Conservation (phyloP, 2,329 filamentous ascomycete genomes). For the Colletotrichum coccodes region DNA sequence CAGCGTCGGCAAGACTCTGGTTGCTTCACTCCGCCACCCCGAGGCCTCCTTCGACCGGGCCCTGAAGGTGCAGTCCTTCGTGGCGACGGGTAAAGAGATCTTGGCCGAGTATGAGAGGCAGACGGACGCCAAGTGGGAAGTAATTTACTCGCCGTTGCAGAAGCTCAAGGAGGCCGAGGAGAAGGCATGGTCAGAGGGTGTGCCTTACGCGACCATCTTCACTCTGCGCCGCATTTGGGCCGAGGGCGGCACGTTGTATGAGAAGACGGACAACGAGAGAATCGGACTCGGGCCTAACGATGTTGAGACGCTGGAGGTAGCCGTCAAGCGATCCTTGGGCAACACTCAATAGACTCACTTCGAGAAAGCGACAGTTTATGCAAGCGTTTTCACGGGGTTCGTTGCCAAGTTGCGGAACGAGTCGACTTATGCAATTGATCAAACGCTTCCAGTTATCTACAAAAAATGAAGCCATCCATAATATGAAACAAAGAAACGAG, state of each 20-base stretch:
- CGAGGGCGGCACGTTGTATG: constrained; percentile 77
- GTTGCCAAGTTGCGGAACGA: background rate
- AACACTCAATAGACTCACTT: background rate
- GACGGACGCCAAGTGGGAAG: constrained; percentile 66
- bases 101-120: constrained; percentile 75
- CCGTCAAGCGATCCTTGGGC: constrained; percentile 32
- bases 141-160: constrained; percentile 62
- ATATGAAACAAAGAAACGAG: no score
- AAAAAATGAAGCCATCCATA: no score
- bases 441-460: background rate
- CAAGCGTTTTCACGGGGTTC: no score
- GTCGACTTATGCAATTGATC: background rate
- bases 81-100: constrained; percentile 70
- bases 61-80: constrained; percentile 78
- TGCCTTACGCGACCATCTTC: constrained; percentile 61
- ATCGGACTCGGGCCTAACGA: constrained; percentile 61
- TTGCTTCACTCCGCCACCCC: constrained; percentile 69
- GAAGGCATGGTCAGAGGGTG: constrained; percentile 64
- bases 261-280: constrained; percentile 71
- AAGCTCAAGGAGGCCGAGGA: constrained; percentile 66
- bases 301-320: constrained; percentile 59
- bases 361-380: background rate
- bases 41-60: constrained; percentile 62
- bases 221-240: constrained; percentile 79
- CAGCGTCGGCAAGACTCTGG: constrained; percentile 74